Percentiles rank a stretch among this genome's conserved stretches.
These are phyloP conservation scores for Spinacia oleracea DNA, from an alignment of 179 eudicot genomes.

Conservation along the genomic window DNA sequence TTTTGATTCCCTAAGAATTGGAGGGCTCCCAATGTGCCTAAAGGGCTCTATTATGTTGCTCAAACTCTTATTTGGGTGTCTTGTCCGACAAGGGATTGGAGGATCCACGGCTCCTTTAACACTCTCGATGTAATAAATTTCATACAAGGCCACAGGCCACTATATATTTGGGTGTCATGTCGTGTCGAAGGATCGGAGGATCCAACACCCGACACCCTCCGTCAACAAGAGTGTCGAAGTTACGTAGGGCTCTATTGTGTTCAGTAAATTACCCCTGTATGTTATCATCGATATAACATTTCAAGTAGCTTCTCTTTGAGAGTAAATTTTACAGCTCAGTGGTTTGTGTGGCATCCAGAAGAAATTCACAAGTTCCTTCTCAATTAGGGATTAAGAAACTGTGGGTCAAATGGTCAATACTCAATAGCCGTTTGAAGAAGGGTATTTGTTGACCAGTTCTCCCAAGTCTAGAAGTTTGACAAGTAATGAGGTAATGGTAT, in stretches of 20 bases:
- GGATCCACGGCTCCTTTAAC: no score
- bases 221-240: no score
- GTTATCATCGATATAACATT: not conserved
- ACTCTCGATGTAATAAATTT: no score
- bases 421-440: not conserved
- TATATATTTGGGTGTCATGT: no score
- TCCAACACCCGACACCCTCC: no score
- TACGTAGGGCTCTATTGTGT: not conserved
- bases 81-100: no score
- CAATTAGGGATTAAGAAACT: not conserved
- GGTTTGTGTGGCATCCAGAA: slow-evolving; percentile 8
- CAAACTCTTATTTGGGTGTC: no score
- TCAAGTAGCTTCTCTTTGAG: not conserved
- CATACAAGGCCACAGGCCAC: no score
- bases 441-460: not conserved
- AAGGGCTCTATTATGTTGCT: not conserved
- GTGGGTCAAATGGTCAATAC: not conserved
- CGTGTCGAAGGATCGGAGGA: no score
- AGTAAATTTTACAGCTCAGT: not conserved
- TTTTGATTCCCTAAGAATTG: not conserved
- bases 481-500: not conserved
- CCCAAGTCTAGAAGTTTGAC: not conserved
- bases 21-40: not conserved
- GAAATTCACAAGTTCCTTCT: not conserved
- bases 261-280: not conserved